Evolutionary conservation across 371 early-diverging fungal species (phyloP).

Genomic region (Choanephora cucurbitarum): DNA sequence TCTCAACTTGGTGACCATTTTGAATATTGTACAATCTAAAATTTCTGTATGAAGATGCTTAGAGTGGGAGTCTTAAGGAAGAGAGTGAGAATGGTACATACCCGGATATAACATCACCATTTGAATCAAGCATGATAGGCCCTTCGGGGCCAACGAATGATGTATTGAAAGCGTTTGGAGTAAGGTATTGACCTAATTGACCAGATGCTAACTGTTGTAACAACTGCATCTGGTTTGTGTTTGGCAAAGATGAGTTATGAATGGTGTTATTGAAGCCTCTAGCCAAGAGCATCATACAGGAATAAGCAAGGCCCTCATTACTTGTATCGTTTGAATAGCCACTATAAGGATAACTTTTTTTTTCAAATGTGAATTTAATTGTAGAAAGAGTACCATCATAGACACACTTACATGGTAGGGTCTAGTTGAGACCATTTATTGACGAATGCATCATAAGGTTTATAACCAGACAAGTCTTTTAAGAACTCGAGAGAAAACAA

Average conservation of each 20-base stretch:
- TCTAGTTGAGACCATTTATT: conserved; percentile 48
- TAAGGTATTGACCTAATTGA: conserved; percentile 33
- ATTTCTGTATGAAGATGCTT: conserved; percentile 48
- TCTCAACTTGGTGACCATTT: conserved; percentile 43
- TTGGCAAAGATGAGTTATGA: conserved; percentile 21
- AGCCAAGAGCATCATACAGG: conserved; percentile 58
- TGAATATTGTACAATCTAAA: conserved; percentile 56
- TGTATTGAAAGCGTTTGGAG: conserved; percentile 46
- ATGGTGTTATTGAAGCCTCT: conserved; percentile 47
- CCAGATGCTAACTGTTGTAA: conserved; percentile 28
- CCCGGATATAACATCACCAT: conserved; percentile 54
- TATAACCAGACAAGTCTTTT: conserved; percentile 41
- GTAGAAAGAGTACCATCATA: neutral
- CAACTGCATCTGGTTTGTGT: conserved; percentile 22
- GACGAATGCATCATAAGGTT: conserved; percentile 50
- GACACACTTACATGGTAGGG: conserved; percentile 41
- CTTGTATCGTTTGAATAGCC: conserved; percentile 36
- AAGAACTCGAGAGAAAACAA: conserved; percentile 36
- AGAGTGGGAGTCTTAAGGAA: too few species aligned
- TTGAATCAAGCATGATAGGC: conserved; percentile 57
- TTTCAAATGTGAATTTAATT: neutral
- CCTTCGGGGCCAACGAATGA: conserved; percentile 60
- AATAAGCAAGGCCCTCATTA: conserved; percentile 52
- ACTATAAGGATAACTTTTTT: conserved; percentile 35
- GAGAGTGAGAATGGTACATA: too few species aligned